A percentile compares a stretch with the other conserved stretches of the same genome.
phyloP scores from a whole-genome alignment of 1,139 yeast genomes.

The Geotrichum citri-aurantii region DNA sequence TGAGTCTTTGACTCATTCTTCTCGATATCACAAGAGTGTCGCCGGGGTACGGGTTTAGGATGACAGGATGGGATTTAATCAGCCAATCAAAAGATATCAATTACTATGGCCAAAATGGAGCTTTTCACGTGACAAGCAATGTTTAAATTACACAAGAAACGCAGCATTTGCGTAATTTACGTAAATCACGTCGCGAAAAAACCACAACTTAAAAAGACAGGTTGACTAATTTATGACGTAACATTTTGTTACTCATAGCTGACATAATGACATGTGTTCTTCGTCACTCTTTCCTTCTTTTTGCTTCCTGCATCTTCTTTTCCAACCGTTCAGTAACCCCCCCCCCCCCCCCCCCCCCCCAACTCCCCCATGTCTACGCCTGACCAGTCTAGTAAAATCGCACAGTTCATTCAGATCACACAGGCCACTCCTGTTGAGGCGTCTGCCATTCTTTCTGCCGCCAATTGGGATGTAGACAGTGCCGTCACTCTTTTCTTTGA shows the following conservation, averaged over 20 bases:
- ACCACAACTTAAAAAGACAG: not conserved
- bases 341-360: not conserved
- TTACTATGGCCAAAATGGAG: no score
- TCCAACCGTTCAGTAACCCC: not conserved
- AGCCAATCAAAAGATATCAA: no score
- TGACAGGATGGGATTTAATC: not conserved
- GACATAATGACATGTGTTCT: no score
- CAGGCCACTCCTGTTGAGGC: not conserved
- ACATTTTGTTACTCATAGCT: no score
- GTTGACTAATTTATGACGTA: not conserved
- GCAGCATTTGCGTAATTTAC: not conserved
- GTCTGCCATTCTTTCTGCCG: slow-evolving; percentile 22
- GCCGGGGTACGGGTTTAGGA: not conserved
- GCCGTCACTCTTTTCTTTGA: slow-evolving; percentile 9
- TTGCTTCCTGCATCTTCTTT: not conserved
- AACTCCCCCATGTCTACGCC: not conserved
- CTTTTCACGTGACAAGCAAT: no score
- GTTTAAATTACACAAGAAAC: no score
- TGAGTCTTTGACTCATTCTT: not conserved
- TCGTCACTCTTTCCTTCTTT: not conserved
- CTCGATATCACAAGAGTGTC: not conserved
- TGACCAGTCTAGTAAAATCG: slow-evolving; percentile 5
- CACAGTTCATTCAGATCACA: not conserved
- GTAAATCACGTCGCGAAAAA: not conserved
- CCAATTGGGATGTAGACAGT: slow-evolving; percentile 39